phyloP scores from a whole-genome alignment of 345 rosid genomes.

The Populus deltoides region DNA sequence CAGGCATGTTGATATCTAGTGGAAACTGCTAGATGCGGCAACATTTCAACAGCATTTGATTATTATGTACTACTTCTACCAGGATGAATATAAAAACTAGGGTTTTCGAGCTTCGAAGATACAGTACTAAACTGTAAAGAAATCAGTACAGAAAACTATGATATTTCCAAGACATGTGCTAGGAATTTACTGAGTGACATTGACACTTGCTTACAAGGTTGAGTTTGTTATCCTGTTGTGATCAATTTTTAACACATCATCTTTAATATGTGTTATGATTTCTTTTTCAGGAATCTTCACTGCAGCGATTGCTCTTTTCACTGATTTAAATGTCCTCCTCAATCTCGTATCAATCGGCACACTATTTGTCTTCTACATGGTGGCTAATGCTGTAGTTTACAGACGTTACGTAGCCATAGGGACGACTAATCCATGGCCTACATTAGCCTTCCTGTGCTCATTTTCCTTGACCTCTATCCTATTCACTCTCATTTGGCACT shows the following conservation, averaged over 20 bases:
- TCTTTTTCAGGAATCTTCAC: conserved; percentile 68
- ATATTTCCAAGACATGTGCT: too few relatives aligned
- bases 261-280: neutral
- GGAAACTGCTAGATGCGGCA: neutral
- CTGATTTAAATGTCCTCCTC: conserved; percentile 66
- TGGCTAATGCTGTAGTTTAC: conserved; percentile 79
- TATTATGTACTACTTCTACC: too few relatives aligned
- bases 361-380: conserved; percentile 91
- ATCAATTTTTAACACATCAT: too few relatives aligned
- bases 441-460: conserved; percentile 60
- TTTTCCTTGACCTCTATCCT: conserved; percentile 56
- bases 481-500: conserved; percentile 68
- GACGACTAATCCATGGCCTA: conserved; percentile 71
- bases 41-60: neutral
- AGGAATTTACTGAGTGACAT: too few relatives aligned
- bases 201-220: too few relatives aligned
- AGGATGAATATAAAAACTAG: too few relatives aligned
- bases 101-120: too few relatives aligned
- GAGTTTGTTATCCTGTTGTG: neutral
- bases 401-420: conserved; percentile 66
- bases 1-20: neutral
- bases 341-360: conserved; percentile 92
- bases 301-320: conserved; percentile 73
- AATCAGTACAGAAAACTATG: too few relatives aligned
- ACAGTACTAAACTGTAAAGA: too few relatives aligned